phyloP scores from a whole-genome alignment of 2,329 filamentous ascomycete genomes.

The Ophiostoma piceae region DNA sequence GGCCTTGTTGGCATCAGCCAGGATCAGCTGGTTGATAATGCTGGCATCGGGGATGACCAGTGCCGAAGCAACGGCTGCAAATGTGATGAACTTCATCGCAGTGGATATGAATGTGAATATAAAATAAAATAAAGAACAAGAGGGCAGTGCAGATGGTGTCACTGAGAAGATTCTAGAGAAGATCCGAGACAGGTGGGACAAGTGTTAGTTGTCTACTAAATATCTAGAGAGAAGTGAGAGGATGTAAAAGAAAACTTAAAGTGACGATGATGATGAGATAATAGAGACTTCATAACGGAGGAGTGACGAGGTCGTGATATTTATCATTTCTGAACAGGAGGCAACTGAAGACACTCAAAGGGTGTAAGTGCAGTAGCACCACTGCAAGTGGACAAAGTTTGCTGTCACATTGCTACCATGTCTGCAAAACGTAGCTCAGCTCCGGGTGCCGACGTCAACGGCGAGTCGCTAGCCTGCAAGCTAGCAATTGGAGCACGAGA shows the following conservation, averaged over 20 bases:
- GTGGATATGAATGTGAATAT: not conserved
- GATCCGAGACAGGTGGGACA: not conserved
- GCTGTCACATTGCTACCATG: not conserved
- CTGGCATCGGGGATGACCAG: slow-evolving; percentile 28
- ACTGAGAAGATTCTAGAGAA: not conserved
- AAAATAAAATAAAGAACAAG: not conserved
- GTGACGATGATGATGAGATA: not conserved
- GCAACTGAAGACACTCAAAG: not conserved
- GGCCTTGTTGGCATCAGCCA: slow-evolving; percentile 22
- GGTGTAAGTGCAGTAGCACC: not conserved
- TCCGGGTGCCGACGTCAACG: slow-evolving; percentile 4
- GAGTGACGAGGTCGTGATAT: not conserved
- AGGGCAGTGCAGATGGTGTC: not conserved
- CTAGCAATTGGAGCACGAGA: slow-evolving; percentile 8
- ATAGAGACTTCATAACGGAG: not conserved
- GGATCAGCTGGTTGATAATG: slow-evolving; percentile 26
- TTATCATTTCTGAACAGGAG: not conserved
- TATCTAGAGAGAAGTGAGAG: not conserved
- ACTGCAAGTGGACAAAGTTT: not conserved
- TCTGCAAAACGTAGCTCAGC: not conserved
- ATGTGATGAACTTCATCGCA: slow-evolving; percentile 28
- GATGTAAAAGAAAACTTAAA: not conserved
- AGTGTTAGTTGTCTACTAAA: not conserved
- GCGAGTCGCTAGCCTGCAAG: slow-evolving; percentile 1
- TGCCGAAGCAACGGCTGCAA: slow-evolving; percentile 28